Conservation (phyloP, 2,329 filamentous ascomycete species). For the Drechmeria coniospora region DNA sequence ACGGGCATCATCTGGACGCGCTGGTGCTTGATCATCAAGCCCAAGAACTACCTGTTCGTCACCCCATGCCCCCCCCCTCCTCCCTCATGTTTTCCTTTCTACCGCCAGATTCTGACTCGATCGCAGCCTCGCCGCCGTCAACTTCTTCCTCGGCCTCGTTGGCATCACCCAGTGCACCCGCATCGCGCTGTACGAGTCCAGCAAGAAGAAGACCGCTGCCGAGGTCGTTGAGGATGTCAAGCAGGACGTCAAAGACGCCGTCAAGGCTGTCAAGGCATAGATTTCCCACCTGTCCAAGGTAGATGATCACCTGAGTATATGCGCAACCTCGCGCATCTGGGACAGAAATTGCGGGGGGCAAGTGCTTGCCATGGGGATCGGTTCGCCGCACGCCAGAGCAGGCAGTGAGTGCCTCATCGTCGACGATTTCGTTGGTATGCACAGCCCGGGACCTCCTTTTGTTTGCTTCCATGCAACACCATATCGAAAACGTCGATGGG, state of each 20-base stretch:
- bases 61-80: neutral
- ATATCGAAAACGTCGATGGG: too few species aligned
- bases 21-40: slow-evolving; percentile 96
- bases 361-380: too few species aligned
- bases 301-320: too few species aligned
- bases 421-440: too few species aligned
- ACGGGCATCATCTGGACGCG: slow-evolving; percentile 96
- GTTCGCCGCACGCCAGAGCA: too few species aligned
- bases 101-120: slow-evolving; percentile 1
- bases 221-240: slow-evolving; percentile 24
- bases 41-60: slow-evolving; percentile 72
- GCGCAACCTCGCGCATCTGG: too few species aligned
- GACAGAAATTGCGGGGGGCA: too few species aligned
- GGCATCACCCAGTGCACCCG: slow-evolving; percentile 69
- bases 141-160: slow-evolving; percentile 91
- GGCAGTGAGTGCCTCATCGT: too few species aligned
- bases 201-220: slow-evolving; percentile 34
- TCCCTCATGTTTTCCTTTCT: neutral
- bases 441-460: too few species aligned
- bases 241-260: slow-evolving; percentile 20
- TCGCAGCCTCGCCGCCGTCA: slow-evolving; percentile 74
- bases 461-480: too few species aligned
- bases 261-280: slow-evolving; percentile 11
- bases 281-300: neutral
- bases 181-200: slow-evolving; percentile 52